Conservation (phyloP, 805 yeast genomes). For the Cyberlindnera petersonii region DNA sequence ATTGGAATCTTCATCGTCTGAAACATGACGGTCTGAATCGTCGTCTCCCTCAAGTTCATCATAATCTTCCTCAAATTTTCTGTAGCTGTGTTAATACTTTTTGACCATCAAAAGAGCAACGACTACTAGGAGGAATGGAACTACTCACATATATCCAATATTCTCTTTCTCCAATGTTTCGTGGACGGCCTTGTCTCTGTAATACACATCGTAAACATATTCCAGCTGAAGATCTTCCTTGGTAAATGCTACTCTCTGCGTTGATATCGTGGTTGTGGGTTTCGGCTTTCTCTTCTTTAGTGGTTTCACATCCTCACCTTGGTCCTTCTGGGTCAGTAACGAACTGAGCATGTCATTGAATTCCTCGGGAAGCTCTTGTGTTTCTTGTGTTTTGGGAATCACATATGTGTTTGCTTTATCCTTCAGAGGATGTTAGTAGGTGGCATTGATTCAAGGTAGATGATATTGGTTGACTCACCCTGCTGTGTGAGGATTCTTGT, state of each 20-base stretch:
- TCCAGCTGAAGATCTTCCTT: slow-evolving; percentile 39
- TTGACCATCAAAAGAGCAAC: background rate
- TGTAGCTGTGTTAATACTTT: slow-evolving; percentile 3
- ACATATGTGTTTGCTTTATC: slow-evolving; percentile 27
- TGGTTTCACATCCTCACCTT: slow-evolving; percentile 17
- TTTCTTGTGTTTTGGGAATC: slow-evolving; percentile 23
- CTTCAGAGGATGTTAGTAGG: slow-evolving; percentile 9
- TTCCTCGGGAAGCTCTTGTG: slow-evolving; percentile 49
- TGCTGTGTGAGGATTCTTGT: slow-evolving; percentile 23
- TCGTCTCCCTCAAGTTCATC: slow-evolving; percentile 32
- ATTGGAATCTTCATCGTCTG: slow-evolving; percentile 82
- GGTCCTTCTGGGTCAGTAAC: slow-evolving; percentile 40
- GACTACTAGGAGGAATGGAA: background rate
- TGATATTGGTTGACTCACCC: slow-evolving; percentile 6
- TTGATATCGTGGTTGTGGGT: slow-evolving; percentile 17
- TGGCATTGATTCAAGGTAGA: background rate
- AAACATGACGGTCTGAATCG: slow-evolving; percentile 35
- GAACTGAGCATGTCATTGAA: slow-evolving; percentile 72
- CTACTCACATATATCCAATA: slow-evolving; percentile 33
- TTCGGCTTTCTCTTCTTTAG: slow-evolving; percentile 27
- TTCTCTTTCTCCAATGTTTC: slow-evolving; percentile 36
- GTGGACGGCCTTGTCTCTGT: slow-evolving; percentile 60
- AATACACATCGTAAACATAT: slow-evolving; percentile 89
- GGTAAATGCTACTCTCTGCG: slow-evolving; percentile 30
- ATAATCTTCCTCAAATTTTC: slow-evolving; percentile 39